Percentiles rank a stretch among this genome's conserved stretches.
Evolutionary conservation across 139 green algal species (phyloP).

Genomic region (Chlorella ohadii): DNA sequence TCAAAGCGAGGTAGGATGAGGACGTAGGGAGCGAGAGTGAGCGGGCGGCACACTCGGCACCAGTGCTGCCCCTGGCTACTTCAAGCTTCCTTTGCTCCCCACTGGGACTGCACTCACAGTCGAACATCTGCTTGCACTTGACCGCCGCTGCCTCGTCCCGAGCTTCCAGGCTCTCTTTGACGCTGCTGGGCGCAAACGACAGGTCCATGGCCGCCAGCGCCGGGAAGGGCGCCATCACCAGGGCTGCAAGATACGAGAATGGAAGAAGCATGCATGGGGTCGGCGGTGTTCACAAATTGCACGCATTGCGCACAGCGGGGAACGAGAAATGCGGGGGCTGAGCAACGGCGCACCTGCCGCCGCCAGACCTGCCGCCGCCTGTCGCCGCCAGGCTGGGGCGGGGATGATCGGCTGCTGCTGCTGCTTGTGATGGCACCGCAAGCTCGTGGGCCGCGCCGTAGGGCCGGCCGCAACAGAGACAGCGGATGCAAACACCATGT

Average conservation of each 20-base stretch:
- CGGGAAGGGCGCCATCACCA: not conserved
- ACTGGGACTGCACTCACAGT: not conserved
- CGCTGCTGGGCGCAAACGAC: not conserved
- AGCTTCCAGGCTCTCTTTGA: not conserved
- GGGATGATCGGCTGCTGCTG: not conserved
- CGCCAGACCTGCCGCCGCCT: not conserved
- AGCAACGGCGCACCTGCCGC: not conserved
- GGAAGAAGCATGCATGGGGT: no score
- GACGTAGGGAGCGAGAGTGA: no score
- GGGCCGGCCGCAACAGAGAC: not conserved
- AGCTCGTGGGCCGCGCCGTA: not conserved
- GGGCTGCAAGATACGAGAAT: not conserved
- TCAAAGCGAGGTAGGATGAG: no score
- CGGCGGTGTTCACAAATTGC: no score
- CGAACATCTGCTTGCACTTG: constrained; percentile 10
- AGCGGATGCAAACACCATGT: not conserved
- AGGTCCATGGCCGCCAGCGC: not conserved
- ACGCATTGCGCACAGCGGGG: no score
- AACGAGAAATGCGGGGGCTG: no score
- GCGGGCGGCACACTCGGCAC: no score
- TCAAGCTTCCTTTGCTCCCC: no score
- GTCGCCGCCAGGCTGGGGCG: not conserved
- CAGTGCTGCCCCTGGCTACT: no score
- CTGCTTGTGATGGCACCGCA: not conserved
- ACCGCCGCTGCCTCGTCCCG: not conserved